These are phyloP conservation scores for Mycena pura DNA, from an alignment of 768 basidiomycete species.

Conservation along the genomic window DNA sequence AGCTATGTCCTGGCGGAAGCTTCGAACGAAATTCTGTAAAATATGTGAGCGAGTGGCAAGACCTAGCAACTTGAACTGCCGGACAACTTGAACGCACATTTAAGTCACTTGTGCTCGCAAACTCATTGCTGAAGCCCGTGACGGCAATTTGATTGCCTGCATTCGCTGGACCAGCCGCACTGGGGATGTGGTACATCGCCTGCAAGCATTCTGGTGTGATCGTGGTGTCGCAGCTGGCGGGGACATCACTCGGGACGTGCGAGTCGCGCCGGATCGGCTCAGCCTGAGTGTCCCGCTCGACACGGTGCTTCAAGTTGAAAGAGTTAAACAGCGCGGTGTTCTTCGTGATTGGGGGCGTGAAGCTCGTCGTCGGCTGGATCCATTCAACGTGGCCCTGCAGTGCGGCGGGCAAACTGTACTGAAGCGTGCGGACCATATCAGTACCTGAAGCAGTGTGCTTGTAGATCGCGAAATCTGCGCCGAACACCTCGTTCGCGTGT, in stretches of 20 bases:
- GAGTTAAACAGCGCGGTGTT: too few relatives aligned
- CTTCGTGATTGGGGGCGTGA: conserved; percentile 5
- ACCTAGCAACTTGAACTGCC: too few relatives aligned
- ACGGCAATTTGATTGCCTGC: too few relatives aligned
- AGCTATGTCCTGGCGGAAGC: conserved; percentile 23
- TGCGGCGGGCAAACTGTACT: not conserved
- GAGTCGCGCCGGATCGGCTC: too few relatives aligned
- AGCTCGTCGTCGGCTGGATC: conserved; percentile 45
- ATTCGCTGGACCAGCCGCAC: too few relatives aligned
- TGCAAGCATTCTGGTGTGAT: conserved; percentile 27
- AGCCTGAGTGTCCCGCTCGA: conserved; percentile 13
- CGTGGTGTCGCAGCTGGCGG: too few relatives aligned
- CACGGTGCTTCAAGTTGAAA: too few relatives aligned
- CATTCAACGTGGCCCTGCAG: not conserved
- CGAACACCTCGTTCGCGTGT: conserved; percentile 40
- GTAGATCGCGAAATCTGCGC: conserved; percentile 35
- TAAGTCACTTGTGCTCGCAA: conserved; percentile 18
- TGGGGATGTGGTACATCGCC: conserved; percentile 42
- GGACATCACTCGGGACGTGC: too few relatives aligned
- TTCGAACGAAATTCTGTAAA: conserved; percentile 17
- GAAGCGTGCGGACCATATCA: conserved; percentile 42
- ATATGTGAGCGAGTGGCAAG: too few relatives aligned
- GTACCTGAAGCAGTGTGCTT: conserved; percentile 38
- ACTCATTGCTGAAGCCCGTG: conserved; percentile 24
- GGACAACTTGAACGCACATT: too few relatives aligned